Conservation (phyloP, 2,329 filamentous ascomycete species). For the Apiospora rasikravindrae region DNA sequence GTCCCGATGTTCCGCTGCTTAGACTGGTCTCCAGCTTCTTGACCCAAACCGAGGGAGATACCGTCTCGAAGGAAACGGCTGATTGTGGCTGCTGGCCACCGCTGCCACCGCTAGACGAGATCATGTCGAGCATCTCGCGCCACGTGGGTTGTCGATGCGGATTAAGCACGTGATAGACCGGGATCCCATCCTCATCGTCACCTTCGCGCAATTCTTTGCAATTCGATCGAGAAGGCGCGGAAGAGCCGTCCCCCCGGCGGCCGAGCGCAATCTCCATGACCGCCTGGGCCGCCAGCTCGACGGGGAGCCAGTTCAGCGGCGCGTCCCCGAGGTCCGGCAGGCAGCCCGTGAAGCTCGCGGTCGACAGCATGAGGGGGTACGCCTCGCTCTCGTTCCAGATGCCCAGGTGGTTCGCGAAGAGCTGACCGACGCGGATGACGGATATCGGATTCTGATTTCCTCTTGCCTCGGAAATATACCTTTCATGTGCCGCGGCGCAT, state of each 20-base stretch:
- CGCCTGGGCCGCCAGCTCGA: slow-evolving; percentile 49
- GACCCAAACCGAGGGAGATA: slow-evolving; percentile 48
- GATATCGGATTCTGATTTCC: slow-evolving; percentile 38
- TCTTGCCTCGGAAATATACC: background rate
- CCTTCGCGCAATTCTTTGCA: slow-evolving; percentile 34
- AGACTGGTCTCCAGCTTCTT: slow-evolving; percentile 41
- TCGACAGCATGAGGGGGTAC: slow-evolving; percentile 53
- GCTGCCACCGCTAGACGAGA: slow-evolving; percentile 18
- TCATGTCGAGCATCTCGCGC: slow-evolving; percentile 49
- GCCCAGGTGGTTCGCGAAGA: slow-evolving; percentile 47
- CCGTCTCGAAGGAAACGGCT: slow-evolving; percentile 35
- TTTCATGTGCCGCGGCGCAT: slow-evolving; percentile 46
- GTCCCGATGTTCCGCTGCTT: slow-evolving; percentile 26
- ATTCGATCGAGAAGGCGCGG: slow-evolving; percentile 26
- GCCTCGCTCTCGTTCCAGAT: slow-evolving; percentile 55
- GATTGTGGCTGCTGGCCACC: slow-evolving; percentile 32
- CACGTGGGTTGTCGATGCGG: slow-evolving; percentile 48
- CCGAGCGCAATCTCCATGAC: slow-evolving; percentile 44
- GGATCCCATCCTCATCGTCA: slow-evolving; percentile 10
- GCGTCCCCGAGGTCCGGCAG: slow-evolving; percentile 46
- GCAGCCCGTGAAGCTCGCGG: slow-evolving; percentile 42
- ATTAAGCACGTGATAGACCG: slow-evolving; percentile 56
- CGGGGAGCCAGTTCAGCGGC: slow-evolving; percentile 50
- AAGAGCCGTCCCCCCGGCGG: background rate
- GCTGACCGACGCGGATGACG: slow-evolving; percentile 52